phyloP scores from a whole-genome alignment of 1,284 basidiomycete genomes.

The Leccinum subrobustum region DNA sequence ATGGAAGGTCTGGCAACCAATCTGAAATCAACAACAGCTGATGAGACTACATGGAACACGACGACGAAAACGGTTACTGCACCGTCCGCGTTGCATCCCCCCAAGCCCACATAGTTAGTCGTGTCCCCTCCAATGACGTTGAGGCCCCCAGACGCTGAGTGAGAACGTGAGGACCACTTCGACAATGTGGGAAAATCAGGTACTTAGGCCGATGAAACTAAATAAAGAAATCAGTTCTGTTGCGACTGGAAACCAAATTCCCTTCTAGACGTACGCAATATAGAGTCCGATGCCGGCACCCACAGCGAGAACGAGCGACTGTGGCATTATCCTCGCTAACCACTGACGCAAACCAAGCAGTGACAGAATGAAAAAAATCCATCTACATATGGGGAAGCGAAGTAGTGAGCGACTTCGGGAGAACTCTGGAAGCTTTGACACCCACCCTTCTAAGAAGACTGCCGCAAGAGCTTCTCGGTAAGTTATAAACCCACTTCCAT shows the following conservation, averaged over 20 bases:
- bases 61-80: constrained; percentile 12
- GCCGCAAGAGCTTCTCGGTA: constrained; percentile 86
- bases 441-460: constrained; percentile 83
- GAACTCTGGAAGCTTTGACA: constrained; percentile 3
- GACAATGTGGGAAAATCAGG: not conserved
- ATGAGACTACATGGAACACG: constrained; percentile 3
- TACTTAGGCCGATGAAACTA: constrained; percentile 66
- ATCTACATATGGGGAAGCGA: constrained; percentile 39
- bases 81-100: constrained; percentile 67
- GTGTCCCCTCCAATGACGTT: constrained; percentile 77
- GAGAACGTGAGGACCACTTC: constrained; percentile 9
- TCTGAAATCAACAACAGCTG: constrained; percentile 22
- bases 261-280: constrained; percentile 55
- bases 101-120: constrained; percentile 75
- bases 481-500: constrained; percentile 73
- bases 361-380: constrained; percentile 84
- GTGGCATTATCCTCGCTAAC: constrained; percentile 86
- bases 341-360: constrained; percentile 87
- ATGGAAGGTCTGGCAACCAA: constrained; percentile 41
- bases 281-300: constrained; percentile 88
- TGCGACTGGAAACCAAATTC: not conserved
- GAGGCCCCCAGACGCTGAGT: constrained; percentile 61
- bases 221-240: constrained; percentile 5
- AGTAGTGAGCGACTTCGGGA: not conserved
- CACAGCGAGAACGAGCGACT: constrained; percentile 81